Evolutionary conservation across 169 alveolate species (phyloP), one percentile per base, ranked within the genome.

Genomic region (Plasmodium vinckei): DNA sequence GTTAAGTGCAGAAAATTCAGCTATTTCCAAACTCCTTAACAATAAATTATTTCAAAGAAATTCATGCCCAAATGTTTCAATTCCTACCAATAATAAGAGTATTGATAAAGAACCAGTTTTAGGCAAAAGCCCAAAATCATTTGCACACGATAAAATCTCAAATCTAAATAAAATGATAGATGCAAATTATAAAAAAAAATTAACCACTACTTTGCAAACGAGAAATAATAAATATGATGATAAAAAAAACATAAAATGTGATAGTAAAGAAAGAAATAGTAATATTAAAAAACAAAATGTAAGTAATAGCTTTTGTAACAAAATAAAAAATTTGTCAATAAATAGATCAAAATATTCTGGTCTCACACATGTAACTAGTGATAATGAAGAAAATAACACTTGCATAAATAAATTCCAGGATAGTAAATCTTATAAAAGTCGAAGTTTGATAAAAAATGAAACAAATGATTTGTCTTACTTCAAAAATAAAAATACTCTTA

Each of bases 21-120:
- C 54, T 19, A 75, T 75, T 63, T 75, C 88, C 25, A 57, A 75
- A 6, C 17, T 6, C n/a, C 56, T 75, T 33, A 75, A 75, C 67
- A 63, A 63, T 46, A 64, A 42, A 25, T 63, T 75, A 75, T 75
- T 75, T 75, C 60, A 49, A 44, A 75, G 64, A 46, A 12, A 46
- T 61, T 15, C 39, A 15, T n/a, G 13, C 19, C 64, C 59, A 17
- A 49, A 42, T 75, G 25, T 15, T 44, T 61, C 46, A 23, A 1
- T n/a, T 23, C 21, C 75, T 75, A 2, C 2, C 33, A 64, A 10
- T 56, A 49, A 46, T 39, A 75, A 75, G 13, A 75, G 39, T 56
- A 46, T 25, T 46, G 64, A 67, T 5, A 61, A 75, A 63, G 51
- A 33, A 68, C 64, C 51, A 0, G 15, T 49, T 47, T 25, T 75